Conservation (phyloP, 1,284 basidiomycete species). For the Meripilus lineatus region DNA sequence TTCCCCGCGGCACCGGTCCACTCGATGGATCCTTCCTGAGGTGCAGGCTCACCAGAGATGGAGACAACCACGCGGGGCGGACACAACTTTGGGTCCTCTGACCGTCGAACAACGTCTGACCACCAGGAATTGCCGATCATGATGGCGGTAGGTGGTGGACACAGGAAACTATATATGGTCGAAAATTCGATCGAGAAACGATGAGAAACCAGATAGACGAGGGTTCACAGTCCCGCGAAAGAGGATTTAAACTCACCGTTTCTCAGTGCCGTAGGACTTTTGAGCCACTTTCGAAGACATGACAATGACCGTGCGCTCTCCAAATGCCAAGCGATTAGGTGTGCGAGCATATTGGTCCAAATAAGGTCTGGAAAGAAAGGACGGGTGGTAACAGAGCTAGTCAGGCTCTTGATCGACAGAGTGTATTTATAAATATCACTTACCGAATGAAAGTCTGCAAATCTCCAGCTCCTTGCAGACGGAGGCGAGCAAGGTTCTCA, state of each 20-base stretch:
- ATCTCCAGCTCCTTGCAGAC: constrained; percentile 63
- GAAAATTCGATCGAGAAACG: constrained; percentile 2
- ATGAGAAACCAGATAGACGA: constrained; percentile 3
- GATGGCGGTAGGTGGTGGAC: constrained; percentile 92
- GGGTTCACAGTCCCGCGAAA: constrained; percentile 1
- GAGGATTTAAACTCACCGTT: constrained; percentile 66
- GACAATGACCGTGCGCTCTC: constrained; percentile 91
- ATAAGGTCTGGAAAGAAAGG: constrained; percentile 50
- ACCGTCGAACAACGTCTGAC: constrained; percentile 67
- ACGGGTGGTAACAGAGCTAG: constrained; percentile 14
- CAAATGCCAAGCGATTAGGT: constrained; percentile 83
- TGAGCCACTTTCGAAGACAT: constrained; percentile 97
- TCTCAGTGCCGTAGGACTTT: constrained; percentile 95
- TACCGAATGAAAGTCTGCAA: constrained; percentile 78
- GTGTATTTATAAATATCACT: constrained; percentile 18
- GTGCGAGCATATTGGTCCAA: constrained; percentile 83
- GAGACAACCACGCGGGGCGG: constrained; percentile 85
- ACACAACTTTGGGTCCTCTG: constrained; percentile 68
- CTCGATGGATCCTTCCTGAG: constrained; percentile 78
- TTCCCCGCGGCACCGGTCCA: constrained; percentile 83
- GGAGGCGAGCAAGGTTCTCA: constrained; percentile 59
- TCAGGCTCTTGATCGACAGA: constrained; percentile 15
- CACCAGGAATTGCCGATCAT: constrained; percentile 96
- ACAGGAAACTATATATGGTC: constrained; percentile 66
- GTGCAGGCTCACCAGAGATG: constrained; percentile 85